Base-by-base conservation (phyloP, 2,329 filamentous ascomycete genomes). In the Colletotrichum ledebouriae region DNA sequence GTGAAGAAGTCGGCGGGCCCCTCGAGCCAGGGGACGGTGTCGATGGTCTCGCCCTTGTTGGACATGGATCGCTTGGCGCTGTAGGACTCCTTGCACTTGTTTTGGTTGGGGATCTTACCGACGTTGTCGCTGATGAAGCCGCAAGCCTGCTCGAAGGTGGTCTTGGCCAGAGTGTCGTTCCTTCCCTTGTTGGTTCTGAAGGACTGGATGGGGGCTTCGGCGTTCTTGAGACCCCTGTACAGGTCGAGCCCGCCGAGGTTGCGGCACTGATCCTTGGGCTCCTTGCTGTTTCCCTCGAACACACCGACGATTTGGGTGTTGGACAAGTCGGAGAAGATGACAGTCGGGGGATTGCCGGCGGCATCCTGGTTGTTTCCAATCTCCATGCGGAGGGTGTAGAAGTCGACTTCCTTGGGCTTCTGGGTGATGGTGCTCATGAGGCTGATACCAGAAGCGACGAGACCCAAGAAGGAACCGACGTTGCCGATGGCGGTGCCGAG, bases 351-450 rank as follows among this genome's bases (percentile, higher is more conserved):
- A 47, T 61, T 61, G 59, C 59, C 59, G 5, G 59, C 20, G 17
- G 59, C 59, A n/a, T 61, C 59, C 37, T 61, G 34, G 34, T 61
- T 61, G 46, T 61, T 47, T n/a, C 59, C 59, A 12, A 62, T 56
- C 29, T 56, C 59, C 59, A 56, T 62, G n/a, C 49, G 59, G 9
- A 62, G 39, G 17, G 49, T 62, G 17, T 62, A 62, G 41, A 47
- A 62, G 29, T 62, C 59, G 12, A 56, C 50, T 9, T 56, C 59
- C 41, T 56, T 56, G 13, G 59, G 59, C 50, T 62, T 56, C 49
- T 53, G 39, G 29, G 12, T 62, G 29, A 62, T 62, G 4, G 59
- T 17, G 13, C 37, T 29, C 49, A 62, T 56, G 39, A 62, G 47
- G 13, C 59, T 13, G 41, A 62, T 17, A 29, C 59, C 59, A 10